These are phyloP conservation scores for Antarctomyces pellizariae DNA, from an alignment of 495 filamentous ascomycete species.

Conservation along the genomic window DNA sequence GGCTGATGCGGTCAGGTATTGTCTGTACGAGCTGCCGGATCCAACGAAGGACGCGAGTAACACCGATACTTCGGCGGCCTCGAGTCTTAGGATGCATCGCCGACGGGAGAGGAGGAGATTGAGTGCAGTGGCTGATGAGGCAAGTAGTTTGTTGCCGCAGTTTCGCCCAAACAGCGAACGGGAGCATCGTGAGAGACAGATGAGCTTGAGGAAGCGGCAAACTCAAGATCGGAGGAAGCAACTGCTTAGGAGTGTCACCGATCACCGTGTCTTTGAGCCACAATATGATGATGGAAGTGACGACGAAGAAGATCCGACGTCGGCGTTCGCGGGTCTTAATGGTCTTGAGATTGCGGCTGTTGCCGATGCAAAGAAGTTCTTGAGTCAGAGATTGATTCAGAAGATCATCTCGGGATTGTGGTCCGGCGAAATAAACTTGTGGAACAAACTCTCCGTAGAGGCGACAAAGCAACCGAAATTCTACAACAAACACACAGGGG, in stretches of 20 bases:
- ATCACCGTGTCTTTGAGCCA: too few species aligned
- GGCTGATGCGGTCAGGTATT: conserved; percentile 57
- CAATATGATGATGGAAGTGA: conserved; percentile 11
- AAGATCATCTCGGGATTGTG: conserved; percentile 76
- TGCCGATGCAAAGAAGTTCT: conserved; percentile 73
- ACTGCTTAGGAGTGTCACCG: conserved; percentile 9
- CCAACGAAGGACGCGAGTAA: too few species aligned
- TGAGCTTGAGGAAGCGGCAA: too few species aligned
- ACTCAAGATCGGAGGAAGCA: too few species aligned
- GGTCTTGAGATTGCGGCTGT: conserved; percentile 79
- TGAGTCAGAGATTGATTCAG: conserved; percentile 69
- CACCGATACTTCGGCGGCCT: too few species aligned
- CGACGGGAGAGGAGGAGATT: too few species aligned
- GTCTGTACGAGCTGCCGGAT: conserved; percentile 68
- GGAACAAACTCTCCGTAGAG: conserved; percentile 56
- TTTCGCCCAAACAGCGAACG: too few species aligned
- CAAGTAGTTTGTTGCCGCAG: too few species aligned
- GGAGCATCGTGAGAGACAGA: too few species aligned
- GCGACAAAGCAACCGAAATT: conserved; percentile 60
- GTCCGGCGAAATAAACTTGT: conserved; percentile 82
- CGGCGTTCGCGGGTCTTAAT: conserved; percentile 54
- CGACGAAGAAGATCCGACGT: conserved; percentile 30
- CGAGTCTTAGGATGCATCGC: too few species aligned
- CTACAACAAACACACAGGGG: conserved; percentile 52
- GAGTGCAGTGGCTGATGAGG: too few species aligned